Base-by-base conservation (phyloP, 805 yeast species). In the Vanderwaltozyma polyspora region DNA sequence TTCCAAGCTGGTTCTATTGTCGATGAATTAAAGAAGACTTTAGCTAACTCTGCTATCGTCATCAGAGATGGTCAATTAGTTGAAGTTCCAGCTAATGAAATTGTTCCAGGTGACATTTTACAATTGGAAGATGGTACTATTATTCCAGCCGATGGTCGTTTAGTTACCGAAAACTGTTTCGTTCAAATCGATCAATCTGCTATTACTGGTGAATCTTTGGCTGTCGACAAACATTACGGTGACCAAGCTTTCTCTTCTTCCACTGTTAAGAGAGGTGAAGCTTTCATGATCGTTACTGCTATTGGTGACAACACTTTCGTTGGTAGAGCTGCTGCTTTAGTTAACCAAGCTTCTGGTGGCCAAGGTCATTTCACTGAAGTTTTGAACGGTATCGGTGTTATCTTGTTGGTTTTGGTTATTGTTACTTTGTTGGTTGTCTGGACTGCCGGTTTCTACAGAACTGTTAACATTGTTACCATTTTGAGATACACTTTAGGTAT, bases 1-100 rank as follows among this genome's bases (percentile, higher is more conserved):
- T 87, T 67, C 79, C 95, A 86, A 69, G 96, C 96, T 46, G 95
- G 95, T 70, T 85, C 95, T 43, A 86, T 86, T 72, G 95, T 86
- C 49, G 95, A 85, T 39, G 95, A 85, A 65, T 77, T 86, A 70
- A 87, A 86, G 73, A 86, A 86, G 69, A 84, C 95, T 53, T 70
- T 86, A 57, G 95, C 95, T 48, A 81, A 84, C 73, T 62, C 84
- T 62, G 95, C 95, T 51, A 63, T 70, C 46, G 87, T 84, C 50
- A 68, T 86, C 58, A 78, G 95, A 70, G 78, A 83, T 62, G 89
- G 94, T 64, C 64, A 69, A 40, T 60, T 79, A 43, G 63, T 70
- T 52, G 94, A 84, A 67, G 64, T 84, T 48, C 77, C 77, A 50
- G 78, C 95, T 46, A 73, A 73, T 52, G 93, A 85, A 60, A 76